Evolutionary conservation across 257 asterid species (phyloP).

Genomic region (Solanum appendiculatum): DNA sequence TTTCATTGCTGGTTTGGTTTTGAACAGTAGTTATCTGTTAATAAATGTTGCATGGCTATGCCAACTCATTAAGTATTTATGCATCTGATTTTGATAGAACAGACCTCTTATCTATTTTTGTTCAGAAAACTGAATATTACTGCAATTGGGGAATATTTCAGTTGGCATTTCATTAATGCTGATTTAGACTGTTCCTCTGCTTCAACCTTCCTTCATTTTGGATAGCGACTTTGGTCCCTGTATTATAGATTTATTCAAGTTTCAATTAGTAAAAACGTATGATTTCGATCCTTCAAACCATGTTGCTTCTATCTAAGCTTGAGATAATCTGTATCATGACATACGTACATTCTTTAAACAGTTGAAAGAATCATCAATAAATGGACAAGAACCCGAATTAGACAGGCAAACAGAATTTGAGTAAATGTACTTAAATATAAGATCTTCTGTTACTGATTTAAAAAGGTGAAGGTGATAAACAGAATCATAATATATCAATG

Average conservation of each 20-base stretch:
- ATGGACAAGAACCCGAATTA: background rate
- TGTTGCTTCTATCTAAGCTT: background rate
- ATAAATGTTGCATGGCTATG: background rate
- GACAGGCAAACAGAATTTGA: background rate
- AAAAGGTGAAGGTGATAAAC: background rate
- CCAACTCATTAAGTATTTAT: background rate
- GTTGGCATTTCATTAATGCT: conserved; percentile 3
- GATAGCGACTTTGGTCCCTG: background rate
- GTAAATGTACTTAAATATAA: background rate
- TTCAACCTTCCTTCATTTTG: background rate
- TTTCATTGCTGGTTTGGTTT: background rate
- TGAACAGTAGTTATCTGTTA: background rate
- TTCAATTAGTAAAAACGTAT: background rate
- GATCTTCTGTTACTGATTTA: background rate
- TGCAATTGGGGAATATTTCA: background rate
- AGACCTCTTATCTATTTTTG: background rate
- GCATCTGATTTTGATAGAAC: background rate
- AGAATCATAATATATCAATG: background rate
- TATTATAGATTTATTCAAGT: background rate
- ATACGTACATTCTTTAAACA: background rate
- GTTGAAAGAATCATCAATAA: background rate
- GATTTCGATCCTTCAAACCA: background rate
- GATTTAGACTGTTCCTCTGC: conserved; percentile 10
- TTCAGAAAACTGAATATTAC: background rate
- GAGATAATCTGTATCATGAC: background rate